Base-by-base conservation (phyloP, 1,284 basidiomycete species). In the Neonothopanus nambi region DNA sequence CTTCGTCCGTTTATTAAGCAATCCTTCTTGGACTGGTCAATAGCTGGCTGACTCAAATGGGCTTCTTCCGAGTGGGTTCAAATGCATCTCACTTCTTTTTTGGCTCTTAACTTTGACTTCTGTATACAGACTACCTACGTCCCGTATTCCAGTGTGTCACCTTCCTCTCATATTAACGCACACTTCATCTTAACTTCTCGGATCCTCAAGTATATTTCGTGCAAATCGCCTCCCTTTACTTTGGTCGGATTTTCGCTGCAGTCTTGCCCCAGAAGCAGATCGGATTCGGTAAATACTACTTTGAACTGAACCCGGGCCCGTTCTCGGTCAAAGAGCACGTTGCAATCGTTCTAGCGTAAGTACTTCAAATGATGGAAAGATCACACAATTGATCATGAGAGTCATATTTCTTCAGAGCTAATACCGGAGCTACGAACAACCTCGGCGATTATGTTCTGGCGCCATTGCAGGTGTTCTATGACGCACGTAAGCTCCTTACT, bases 271-370 rank as follows among this genome's bases (percentile, higher is more conserved):
- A 60, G 18, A 58, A 55, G 44, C 36, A 55, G 17, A 52, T 65
- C 13, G 63, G 61, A 6, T 61, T 59, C 11, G 61, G 61, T 8
- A 51, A 43, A 20, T 63, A 46, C 20, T 50, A 45, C 2, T 63
- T 65, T 37, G 55, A 63, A 6, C 57, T 68, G 47, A 68, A 68
- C 47, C 66, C 66, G 2, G 66, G 66, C 2, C 60, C 61, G 0
- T 79, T 79, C 68, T 73, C 70, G 51, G 65, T 78, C 63, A 87
- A 87, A 72, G 89, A 91, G 68, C 89, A 91, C 68, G 78, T 86
- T 6, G 64, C 86, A 49, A 84, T 90, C 17, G 60, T 64, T 18
- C 39, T 64, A 12, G 61, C 63, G 63, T 64, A 45, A 26, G 59
- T 57, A 11, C 5, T 7, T 11, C n/a, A 15, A 15, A n/a, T 35